Conservation (phyloP, 2,329 filamentous ascomycete genomes). For the Pseudogymnoascus sp. region DNA sequence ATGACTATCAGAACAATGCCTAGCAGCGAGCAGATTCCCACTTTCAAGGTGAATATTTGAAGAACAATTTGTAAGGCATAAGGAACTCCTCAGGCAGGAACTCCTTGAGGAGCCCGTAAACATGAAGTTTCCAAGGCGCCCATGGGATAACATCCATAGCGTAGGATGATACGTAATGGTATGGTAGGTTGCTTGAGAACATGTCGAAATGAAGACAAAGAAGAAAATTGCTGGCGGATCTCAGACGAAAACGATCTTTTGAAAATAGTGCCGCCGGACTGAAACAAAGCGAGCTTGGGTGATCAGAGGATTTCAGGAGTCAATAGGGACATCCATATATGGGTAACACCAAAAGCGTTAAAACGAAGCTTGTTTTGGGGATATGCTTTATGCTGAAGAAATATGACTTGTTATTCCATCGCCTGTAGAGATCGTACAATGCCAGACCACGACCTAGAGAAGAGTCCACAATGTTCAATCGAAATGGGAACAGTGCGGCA, state of each 20-base stretch:
- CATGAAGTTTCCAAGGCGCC: slow-evolving; percentile 55
- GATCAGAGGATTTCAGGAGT: slow-evolving; percentile 24
- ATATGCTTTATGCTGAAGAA: slow-evolving; percentile 27
- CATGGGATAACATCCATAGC: slow-evolving; percentile 41
- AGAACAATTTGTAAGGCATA: slow-evolving; percentile 6
- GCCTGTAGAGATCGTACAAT: slow-evolving; percentile 24
- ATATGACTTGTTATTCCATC: slow-evolving; percentile 22
- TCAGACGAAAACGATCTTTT: slow-evolving; percentile 16
- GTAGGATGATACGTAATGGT: slow-evolving; percentile 50
- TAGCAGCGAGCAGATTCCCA: not conserved
- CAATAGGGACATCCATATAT: slow-evolving; percentile 28
- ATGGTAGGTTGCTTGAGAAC: slow-evolving; percentile 27
- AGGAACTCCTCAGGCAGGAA: not conserved
- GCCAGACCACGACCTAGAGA: slow-evolving; percentile 20
- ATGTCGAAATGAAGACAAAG: slow-evolving; percentile 23
- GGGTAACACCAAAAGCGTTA: slow-evolving; percentile 27
- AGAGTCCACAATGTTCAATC: not conserved
- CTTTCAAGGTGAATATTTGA: slow-evolving; percentile 7
- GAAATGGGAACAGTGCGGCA: not conserved
- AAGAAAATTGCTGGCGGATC: slow-evolving; percentile 26
- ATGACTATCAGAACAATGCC: slow-evolving; percentile 7
- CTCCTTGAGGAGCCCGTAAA: slow-evolving; percentile 47
- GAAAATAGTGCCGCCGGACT: slow-evolving; percentile 14
- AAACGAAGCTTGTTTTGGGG: slow-evolving; percentile 20
- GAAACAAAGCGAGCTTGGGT: slow-evolving; percentile 23